These are phyloP conservation scores for Pseudonitzschia pungens DNA, from an alignment of 108 stramenopile species.

Conservation along the genomic window DNA sequence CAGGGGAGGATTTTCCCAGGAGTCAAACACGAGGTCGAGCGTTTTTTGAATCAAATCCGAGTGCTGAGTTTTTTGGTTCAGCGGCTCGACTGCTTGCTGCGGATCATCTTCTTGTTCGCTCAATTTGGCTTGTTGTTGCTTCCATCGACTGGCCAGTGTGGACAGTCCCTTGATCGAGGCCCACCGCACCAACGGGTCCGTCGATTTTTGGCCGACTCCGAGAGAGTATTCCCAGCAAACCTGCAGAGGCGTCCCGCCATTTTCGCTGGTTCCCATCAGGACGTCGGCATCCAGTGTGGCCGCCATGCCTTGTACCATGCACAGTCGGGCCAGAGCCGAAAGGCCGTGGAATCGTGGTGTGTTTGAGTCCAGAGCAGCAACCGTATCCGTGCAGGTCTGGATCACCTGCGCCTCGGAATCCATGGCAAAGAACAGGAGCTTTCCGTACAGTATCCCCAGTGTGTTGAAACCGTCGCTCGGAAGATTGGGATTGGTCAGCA, in stretches of 20 bases:
- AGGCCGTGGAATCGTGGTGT: conserved; percentile 1
- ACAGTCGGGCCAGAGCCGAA: conserved; percentile 18
- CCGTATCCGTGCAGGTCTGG: not conserved
- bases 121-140: conserved; percentile 5
- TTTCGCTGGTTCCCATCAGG: conserved; percentile 1
- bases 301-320: conserved; percentile 33
- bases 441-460: conserved; percentile 42
- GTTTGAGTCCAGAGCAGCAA: not conserved
- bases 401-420: not conserved
- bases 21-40: conserved; percentile 42
- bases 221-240: conserved; percentile 26
- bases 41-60: conserved; percentile 32
- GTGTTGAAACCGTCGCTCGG: conserved; percentile 37
- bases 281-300: conserved; percentile 21
- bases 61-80: not conserved
- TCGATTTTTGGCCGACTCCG: conserved; percentile 13
- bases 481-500: conserved; percentile 25
- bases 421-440: conserved; percentile 20
- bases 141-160: conserved; percentile 45
- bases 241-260: conserved; percentile 16
- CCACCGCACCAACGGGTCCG: conserved; percentile 53
- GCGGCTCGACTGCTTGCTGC: not conserved
- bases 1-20: conserved; percentile 64
- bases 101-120: not conserved
- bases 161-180: conserved; percentile 52